Evolutionary conservation across 75 land plant genomes (phyloP).

Genomic region (Pseudotsuga menziesii): DNA sequence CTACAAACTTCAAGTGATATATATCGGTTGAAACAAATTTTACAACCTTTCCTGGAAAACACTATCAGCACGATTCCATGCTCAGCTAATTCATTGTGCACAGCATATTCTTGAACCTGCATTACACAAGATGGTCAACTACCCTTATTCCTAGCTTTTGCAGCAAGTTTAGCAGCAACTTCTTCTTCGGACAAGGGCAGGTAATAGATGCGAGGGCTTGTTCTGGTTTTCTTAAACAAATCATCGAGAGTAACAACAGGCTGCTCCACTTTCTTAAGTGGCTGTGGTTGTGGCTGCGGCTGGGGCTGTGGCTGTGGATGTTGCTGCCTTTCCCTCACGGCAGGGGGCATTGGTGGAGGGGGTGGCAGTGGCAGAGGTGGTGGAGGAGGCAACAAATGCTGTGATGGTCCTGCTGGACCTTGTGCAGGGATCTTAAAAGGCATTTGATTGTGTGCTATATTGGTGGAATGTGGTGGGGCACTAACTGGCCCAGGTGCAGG

Average conservation of each 20-base stretch:
- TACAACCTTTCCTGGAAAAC: too few relatives aligned
- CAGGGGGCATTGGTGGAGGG: slow-evolving; percentile 27
- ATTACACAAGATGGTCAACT: too few relatives aligned
- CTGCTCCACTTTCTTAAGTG: slow-evolving; percentile 56
- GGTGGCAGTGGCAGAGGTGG: slow-evolving; percentile 23
- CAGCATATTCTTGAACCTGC: too few relatives aligned
- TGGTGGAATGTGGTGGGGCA: slow-evolving; percentile 18
- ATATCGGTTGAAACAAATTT: too few relatives aligned
- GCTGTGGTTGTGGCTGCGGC: slow-evolving; percentile 26
- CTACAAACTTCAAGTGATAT: too few relatives aligned
- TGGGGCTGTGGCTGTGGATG: slow-evolving; percentile 29
- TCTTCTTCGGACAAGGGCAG: slow-evolving; percentile 89
- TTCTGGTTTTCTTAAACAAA: slow-evolving; percentile 81
- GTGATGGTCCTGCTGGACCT: slow-evolving; percentile 11
- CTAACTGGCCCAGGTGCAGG: slow-evolving; percentile 19
- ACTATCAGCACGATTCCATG: too few relatives aligned
- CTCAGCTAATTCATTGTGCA: too few relatives aligned
- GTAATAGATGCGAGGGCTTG: slow-evolving; percentile 88
- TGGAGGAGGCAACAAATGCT: slow-evolving; percentile 22
- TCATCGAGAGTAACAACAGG: slow-evolving; percentile 82
- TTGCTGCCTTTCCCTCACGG: slow-evolving; percentile 20
- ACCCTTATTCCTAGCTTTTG: slow-evolving; percentile 12
- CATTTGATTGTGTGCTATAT: slow-evolving; percentile 13
- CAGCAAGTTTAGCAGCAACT: slow-evolving; percentile 66
- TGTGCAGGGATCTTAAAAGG: slow-evolving; percentile 26